Evolutionary conservation across 495 filamentous ascomycete species (phyloP).

Genomic region (Tuber microsphaerosporum): DNA sequence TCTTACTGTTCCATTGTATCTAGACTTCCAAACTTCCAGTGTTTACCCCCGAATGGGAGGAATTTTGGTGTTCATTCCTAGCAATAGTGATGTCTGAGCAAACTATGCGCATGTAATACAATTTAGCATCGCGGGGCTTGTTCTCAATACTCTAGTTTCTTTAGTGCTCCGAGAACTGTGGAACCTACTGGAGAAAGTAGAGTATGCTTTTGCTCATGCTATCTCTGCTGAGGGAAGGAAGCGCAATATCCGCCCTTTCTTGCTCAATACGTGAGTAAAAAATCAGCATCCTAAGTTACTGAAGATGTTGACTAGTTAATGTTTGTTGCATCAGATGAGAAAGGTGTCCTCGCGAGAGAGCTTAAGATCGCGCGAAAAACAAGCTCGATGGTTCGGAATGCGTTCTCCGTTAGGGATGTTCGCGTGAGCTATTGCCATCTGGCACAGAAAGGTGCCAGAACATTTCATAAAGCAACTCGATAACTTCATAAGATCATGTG

Average conservation of each 20-base stretch:
- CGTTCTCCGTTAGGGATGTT: not conserved
- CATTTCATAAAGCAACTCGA: not conserved
- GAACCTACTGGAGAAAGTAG: not conserved
- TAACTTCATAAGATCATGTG: not conserved
- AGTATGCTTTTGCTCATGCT: not conserved
- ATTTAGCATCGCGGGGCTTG: not conserved
- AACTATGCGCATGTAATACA: not conserved
- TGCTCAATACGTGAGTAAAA: not conserved
- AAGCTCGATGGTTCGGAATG: not conserved
- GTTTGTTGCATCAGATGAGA: not conserved
- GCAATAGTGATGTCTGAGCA: not conserved
- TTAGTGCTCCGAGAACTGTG: not conserved
- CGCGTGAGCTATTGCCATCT: not conserved
- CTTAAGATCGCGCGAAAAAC: not conserved
- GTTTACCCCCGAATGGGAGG: not conserved
- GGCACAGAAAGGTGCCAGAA: not conserved
- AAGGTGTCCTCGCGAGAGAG: not conserved
- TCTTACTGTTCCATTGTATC: not conserved
- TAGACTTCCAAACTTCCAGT: not conserved
- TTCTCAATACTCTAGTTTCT: not conserved
- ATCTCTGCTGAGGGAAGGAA: not conserved
- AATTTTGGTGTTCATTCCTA: not conserved
- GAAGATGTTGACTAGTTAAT: not conserved
- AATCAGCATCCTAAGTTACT: not conserved
- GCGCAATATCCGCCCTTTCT: no score